Conservation (phyloP, 306 rosid genomes). For the Cicer chorassanicum region DNA sequence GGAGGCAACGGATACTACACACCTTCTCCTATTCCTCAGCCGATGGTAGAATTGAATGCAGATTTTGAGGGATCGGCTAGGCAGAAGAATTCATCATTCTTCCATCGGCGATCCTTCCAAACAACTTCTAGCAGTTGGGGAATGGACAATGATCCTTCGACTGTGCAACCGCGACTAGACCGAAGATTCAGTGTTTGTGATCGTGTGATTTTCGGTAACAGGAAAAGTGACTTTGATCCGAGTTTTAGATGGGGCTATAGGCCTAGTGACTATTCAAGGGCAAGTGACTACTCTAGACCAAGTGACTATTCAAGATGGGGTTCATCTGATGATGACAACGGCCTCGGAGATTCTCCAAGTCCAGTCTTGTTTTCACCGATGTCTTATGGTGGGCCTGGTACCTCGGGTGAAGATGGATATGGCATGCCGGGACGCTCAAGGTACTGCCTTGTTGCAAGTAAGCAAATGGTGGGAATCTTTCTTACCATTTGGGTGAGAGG, state of each 20-base stretch:
- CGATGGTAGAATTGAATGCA: slow-evolving; percentile 82
- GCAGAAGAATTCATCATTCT: slow-evolving; percentile 91
- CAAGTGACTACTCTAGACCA: slow-evolving; percentile 86
- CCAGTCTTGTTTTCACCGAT: slow-evolving; percentile 81
- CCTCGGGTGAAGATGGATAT: slow-evolving; percentile 74
- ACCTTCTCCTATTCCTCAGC: slow-evolving; percentile 94
- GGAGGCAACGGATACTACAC: slow-evolving; percentile 79
- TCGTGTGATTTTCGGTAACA: slow-evolving; percentile 85
- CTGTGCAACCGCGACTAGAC: slow-evolving; percentile 75
- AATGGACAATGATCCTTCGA: slow-evolving; percentile 81
- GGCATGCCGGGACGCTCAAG: slow-evolving; percentile 74
- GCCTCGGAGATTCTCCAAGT: slow-evolving; percentile 89
- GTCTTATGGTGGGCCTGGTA: slow-evolving; percentile 73
- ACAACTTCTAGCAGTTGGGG: slow-evolving; percentile 84
- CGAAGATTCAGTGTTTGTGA: slow-evolving; percentile 96
- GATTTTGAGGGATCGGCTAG: slow-evolving; percentile 96
- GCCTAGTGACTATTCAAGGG: slow-evolving; percentile 91
- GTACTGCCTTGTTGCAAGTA: slow-evolving; percentile 92
- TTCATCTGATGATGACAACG: slow-evolving; percentile 95
- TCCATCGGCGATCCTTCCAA: slow-evolving; percentile 92
- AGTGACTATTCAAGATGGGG: slow-evolving; percentile 98
- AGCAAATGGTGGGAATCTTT: slow-evolving; percentile 99
- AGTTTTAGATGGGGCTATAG: slow-evolving; percentile 79
- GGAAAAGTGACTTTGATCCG: slow-evolving; percentile 79
- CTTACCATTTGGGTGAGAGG: slow-evolving; percentile 96